Conservation (phyloP, 139 green algal species). For the Yamagishiella unicocca region DNA sequence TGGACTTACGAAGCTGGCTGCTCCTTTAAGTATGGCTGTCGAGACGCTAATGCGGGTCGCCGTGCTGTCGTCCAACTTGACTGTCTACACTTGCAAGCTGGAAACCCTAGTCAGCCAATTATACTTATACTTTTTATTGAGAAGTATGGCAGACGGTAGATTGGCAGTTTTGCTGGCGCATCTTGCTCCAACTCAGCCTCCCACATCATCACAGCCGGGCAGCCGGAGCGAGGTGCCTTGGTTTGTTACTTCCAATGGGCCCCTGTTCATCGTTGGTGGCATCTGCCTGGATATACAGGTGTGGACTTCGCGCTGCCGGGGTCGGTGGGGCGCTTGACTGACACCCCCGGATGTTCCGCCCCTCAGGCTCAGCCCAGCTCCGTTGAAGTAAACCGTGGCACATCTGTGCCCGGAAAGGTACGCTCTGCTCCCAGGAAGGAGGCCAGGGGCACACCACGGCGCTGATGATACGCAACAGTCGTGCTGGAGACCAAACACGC, state of each 20-base stretch:
- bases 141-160: constrained; percentile 11
- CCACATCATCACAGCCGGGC: neutral
- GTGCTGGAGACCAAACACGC: no score
- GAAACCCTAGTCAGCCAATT: neutral
- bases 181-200: neutral
- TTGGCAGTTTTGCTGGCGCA: constrained; percentile 31
- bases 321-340: no score
- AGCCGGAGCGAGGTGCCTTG: neutral
- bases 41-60: neutral
- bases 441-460: no score
- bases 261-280: constrained; percentile 31
- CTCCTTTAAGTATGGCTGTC: neutral
- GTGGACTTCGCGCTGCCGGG: neutral
- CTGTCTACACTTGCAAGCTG: no score
- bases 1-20: neutral
- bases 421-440: no score
- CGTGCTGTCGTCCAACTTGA: neutral
- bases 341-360: neutral
- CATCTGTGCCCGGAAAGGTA: constrained; percentile 30
- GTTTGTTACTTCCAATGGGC: neutral
- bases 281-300: constrained; percentile 29
- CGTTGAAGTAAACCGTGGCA: constrained; percentile 25
- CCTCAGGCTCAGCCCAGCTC: constrained; percentile 5
- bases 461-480: no score
- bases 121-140: neutral